These are phyloP conservation scores for Drosera capensis DNA, from an alignment of 148 eudicot species.

Conservation along the genomic window DNA sequence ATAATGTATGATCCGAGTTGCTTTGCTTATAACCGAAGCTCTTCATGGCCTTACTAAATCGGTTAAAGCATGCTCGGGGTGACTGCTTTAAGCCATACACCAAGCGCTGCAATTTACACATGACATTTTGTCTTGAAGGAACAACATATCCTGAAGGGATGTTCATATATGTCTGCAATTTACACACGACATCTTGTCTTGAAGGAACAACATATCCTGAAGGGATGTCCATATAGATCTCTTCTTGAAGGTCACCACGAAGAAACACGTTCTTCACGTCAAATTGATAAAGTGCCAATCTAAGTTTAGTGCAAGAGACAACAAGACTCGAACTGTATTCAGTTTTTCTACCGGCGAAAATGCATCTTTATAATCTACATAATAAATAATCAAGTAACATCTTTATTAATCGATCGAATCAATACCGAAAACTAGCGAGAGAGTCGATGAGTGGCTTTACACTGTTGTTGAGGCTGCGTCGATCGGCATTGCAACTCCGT, in stretches of 20 bases:
- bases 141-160: background rate
- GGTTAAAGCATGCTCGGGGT: background rate
- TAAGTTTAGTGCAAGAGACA: background rate
- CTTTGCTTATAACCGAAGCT: background rate
- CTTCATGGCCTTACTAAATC: background rate
- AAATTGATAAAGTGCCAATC: background rate
- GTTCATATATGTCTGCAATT: background rate
- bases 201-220: background rate
- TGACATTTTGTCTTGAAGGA: no score
- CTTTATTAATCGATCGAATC: no score
- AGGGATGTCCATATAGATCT: background rate
- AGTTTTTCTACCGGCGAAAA: background rate
- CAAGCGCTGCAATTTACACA: background rate
- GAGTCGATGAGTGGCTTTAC: no score
- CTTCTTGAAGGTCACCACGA: background rate
- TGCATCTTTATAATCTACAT: background rate
- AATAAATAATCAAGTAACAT: no score
- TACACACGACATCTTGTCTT: background rate
- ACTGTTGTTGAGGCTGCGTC: no score
- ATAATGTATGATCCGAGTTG: background rate
- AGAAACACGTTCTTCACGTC: background rate
- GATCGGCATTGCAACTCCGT: no score
- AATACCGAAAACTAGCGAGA: no score
- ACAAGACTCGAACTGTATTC: background rate
- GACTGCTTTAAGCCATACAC: constrained; percentile 1